Base-by-base conservation (phyloP, 1,284 basidiomycete genomes). In the Exobasidium rhododendri region DNA sequence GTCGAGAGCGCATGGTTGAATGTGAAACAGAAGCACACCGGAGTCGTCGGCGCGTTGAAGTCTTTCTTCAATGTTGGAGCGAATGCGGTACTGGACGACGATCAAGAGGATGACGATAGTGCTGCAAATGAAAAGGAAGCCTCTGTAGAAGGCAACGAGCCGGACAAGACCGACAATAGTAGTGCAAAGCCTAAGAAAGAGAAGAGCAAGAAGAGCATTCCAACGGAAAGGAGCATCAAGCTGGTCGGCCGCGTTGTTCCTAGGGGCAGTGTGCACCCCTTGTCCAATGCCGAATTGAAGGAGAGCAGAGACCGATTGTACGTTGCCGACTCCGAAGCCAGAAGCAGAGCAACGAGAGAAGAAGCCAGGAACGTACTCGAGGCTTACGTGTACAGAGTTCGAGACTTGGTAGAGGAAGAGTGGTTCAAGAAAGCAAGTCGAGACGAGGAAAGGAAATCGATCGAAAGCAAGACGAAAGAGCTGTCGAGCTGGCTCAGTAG, bases 361-460 rank as follows among this genome's bases (percentile, higher is more conserved):
- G 94, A 97, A 80, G 91, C 92, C 1, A 86, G 88, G 59, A 99
- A 99, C 81, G 84, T 86, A 29, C 86, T 99, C 60, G 96, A 99
- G 81, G 86, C 89, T 28, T 94, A 94, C 80, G 81, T 97, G 20
- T 99, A 99, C 83, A 86, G 88, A 61, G 82, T 97, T 32, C 87
- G 91, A 24, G 93, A 94, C 77, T 83, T 93, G 26, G 82, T 97
- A n/a, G 35, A 58, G 20, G 63, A 64, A 26, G 43, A 47, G 45
- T 17, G 88, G 89, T 17, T 90, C 92, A 82, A 86, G 86, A 79
- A 88, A 88, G 75, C 94, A 87, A 78, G 91, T 89, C 46, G 88
- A 86, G 65, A 30, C 10, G 75, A 80, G 7, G 96, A 99, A 81
- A 83, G 91, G 59, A 81, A 84, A 57, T 82, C 82, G 20, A 85